Evolutionary conservation across 163 green algal genomes (phyloP), one percentile per base, ranked within the genome.

Genomic region (Scenedesmus sp.): DNA sequence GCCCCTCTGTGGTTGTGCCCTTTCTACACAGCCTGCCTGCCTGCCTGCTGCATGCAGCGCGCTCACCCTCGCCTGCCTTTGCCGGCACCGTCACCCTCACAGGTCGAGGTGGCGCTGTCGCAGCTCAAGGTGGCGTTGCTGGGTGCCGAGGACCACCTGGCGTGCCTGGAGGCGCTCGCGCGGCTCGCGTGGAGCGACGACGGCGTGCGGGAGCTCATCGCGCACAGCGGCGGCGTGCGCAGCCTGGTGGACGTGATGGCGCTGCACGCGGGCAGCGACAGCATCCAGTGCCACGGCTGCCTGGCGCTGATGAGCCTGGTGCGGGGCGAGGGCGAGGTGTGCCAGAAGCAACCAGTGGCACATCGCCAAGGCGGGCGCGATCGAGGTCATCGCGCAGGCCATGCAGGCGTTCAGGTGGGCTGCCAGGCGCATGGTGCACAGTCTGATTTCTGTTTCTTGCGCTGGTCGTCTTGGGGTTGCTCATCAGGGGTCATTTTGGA

Each of bases 161-260:
- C 84, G 3, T 83, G 83, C 53, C 82, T 96, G 46, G 94, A 96
- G 73, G 78, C 92, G 4, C 61, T 96, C 46, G 93, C 91, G 6
- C 84, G 94, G 4, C 92, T 97, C 37, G 88, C 89, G 12, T 97
- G 95, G 95, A 95, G 85, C 56, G 95, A 97, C 65, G 95, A 97
- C 81, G 93, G 84, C 5, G 90, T 94, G 35, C 65, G 94, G 30
- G 79, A 91, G 81, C 44, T 83, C n/a, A 73, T 90, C 10, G 89
- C 89, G 3, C 42, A 68, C 40, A 86, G 53, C 30, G 83, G 89
- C 22, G 89, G 89, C 49, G 73, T 92, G 18, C 51, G 42, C 53
- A 72, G 53, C 43, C 22, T 90, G 30, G 89, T 92, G 40, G 70
- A 81, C 35, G 89, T 83, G 3, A 89, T 92, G 83, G 22, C 30